Conservation (phyloP, 2,329 filamentous ascomycete genomes). For the Penicillium sp. region DNA sequence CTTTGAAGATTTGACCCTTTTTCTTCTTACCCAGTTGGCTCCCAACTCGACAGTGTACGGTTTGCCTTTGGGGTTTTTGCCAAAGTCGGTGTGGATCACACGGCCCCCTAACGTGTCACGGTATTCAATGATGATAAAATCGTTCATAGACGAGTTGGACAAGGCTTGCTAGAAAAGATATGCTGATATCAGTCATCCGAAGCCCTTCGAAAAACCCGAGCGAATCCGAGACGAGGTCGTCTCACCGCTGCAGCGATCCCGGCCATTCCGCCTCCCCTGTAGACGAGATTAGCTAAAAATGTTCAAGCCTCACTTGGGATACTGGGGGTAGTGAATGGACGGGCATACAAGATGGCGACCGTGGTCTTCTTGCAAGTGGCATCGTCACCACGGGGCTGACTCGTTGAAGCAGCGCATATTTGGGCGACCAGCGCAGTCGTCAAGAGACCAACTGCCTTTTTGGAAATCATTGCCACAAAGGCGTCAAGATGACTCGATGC, state of each 20-base stretch:
- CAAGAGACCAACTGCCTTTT: constrained; percentile 1
- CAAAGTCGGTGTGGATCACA: constrained; percentile 53
- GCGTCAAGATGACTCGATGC: background rate
- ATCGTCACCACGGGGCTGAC: constrained; percentile 15
- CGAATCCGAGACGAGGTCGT: background rate
- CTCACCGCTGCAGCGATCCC: constrained; percentile 57
- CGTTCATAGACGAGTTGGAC: constrained; percentile 53
- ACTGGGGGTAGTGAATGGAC: too few relatives aligned
- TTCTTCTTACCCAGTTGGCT: constrained; percentile 55
- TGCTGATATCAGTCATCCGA: background rate
- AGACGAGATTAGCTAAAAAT: background rate
- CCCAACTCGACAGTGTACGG: constrained; percentile 58
- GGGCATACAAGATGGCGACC: constrained; percentile 30
- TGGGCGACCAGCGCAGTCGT: constrained; percentile 9
- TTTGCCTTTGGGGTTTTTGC: constrained; percentile 45
- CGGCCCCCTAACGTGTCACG: constrained; percentile 59
- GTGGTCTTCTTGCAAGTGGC: constrained; percentile 26
- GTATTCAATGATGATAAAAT: constrained; percentile 62
- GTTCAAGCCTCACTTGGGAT: too few relatives aligned
- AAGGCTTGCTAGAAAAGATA: constrained; percentile 48
- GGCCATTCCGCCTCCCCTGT: constrained; percentile 53
- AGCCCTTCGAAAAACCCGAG: background rate
- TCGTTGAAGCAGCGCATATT: constrained; percentile 14
- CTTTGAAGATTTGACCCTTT: too few relatives aligned
- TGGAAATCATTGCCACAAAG: constrained; percentile 4